Evolutionary conservation across 179 eudicot species (phyloP), one percentile per base, ranked within the genome.

Genomic region (Actinidia arguta): DNA sequence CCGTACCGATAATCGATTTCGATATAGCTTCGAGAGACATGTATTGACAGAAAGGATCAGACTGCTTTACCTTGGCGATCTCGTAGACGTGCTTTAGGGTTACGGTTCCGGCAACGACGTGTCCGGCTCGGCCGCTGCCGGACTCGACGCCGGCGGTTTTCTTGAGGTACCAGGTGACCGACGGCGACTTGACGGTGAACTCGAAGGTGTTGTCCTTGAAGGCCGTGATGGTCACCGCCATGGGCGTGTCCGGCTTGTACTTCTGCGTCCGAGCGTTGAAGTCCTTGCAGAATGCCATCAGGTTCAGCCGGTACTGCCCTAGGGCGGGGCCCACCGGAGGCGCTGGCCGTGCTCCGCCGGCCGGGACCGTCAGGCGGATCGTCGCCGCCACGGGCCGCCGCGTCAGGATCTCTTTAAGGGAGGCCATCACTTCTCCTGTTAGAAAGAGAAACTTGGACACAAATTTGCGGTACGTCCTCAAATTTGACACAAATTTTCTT

Each of bases 271-370:
- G 84, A 1, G 98, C 99, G 47, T 94, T 96, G 92, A 96, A 96
- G 82, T 96, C 98, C 84, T 96, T 96, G 92, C 96, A 93, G 79
- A 96, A 94, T 12, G 98, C 95, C 99, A 96, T 96, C 11, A 90
- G 91, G 82, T 96, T 96, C 0, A 96, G 87, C 61, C 92, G 64
- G 86, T 94, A 91, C 59, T 94, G 96, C 75, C 99, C 99, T 0
- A 96, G 75, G 0, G 92, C 97, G 0, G 96, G 97, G 0, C 98
- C 99, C 0, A 96, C 97, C 0, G 98, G 98, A 0, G 97, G 97
- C 0, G 91, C 94, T 0, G 98, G 98, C 13, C 88, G 82, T 0
- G 99, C 98, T 4, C 85, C 93, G 11, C 92, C 97, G 20, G 99
- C 98, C 0, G 97, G 97, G 27, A 96, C 93, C 20, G 94, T 95